Base-by-base conservation (phyloP, 1,284 basidiomycete species). In the Albatrellus sp. region DNA sequence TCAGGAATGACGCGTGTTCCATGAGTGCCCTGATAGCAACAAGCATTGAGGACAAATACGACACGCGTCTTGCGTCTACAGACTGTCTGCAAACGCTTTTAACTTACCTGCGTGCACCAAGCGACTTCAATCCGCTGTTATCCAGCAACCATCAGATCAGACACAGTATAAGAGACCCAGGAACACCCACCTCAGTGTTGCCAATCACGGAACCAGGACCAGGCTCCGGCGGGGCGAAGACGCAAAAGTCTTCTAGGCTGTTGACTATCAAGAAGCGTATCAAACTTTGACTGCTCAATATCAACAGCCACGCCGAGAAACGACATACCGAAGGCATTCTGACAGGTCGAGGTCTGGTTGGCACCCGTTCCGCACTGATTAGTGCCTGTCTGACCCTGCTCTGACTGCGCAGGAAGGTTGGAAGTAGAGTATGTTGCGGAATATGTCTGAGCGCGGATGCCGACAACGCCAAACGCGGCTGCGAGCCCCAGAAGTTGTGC, bases 1-100 rank as follows among this genome's bases (percentile, higher is more conserved):
- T 78, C 70, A 16, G 87, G 88, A 51, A 91, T 87, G 48, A 87
- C 60, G 37, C 81, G 77, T 4, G 80, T 77, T 17, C 81, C 82
- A 46, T 75, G 74, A 32, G 75, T 75, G 48, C 64, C 60, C 74
- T 67, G 58, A 45, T 38, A 40, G 42, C 16, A 11, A 32, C 20
- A 19, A 32, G 33, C 2, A 9, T 9, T 29, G 16, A 16, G 14
- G 38, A 14, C 7, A 10, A 4, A 11, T 20, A 29, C 43, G 34
- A 36, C 16, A 42, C n/a, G n/a, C n/a, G n/a, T n/a, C n/a, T n/a
- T n/a, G n/a, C n/a, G n/a, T n/a, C n/a, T n/a, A n/a, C n/a, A n/a
- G n/a, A n/a, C n/a, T 40, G 32, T 24, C 16, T 13, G 29, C 20
- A 20, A 30, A 42, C 44, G 49, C 32, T 54, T 53, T 5, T 49